Evolutionary conservation across 371 early-diverging fungal species (phyloP).

Genomic region (Batrachochytrium dendrobatidis): DNA sequence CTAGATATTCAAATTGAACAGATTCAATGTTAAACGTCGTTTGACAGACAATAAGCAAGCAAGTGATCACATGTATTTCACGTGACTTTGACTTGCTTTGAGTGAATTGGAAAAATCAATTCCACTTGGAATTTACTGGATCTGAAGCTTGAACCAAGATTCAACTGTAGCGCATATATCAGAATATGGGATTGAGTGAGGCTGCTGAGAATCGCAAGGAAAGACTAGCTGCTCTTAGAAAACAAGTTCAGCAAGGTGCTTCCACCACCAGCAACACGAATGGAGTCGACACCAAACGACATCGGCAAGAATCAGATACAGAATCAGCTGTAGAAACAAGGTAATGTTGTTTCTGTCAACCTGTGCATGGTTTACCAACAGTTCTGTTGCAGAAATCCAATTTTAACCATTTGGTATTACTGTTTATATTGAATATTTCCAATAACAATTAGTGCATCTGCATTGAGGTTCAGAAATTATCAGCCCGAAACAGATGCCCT

Average conservation of each 20-base stretch:
- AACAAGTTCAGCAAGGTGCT: slow-evolving; percentile 49
- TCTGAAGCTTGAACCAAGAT: too few relatives aligned
- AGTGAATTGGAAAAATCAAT: too few relatives aligned
- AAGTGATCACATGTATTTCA: too few relatives aligned
- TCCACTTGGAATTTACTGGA: too few relatives aligned
- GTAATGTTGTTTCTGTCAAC: neutral
- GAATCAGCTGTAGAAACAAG: neutral
- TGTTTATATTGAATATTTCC: neutral
- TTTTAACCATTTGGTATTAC: neutral
- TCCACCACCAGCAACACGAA: too few relatives aligned
- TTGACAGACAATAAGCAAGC: too few relatives aligned
- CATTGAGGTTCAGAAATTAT: slow-evolving; percentile 13
- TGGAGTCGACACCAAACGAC: neutral
- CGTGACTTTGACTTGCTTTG: too few relatives aligned
- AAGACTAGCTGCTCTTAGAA: slow-evolving; percentile 57
- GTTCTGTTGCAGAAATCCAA: neutral
- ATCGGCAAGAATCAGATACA: neutral
- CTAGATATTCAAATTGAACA: too few relatives aligned
- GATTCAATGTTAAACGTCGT: too few relatives aligned
- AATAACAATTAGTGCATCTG: neutral
- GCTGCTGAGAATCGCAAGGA: slow-evolving; percentile 63
- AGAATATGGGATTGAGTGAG: slow-evolving; percentile 45
- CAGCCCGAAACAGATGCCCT: slow-evolving; percentile 7
- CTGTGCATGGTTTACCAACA: neutral
- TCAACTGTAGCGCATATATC: too few relatives aligned